Base-by-base conservation (phyloP, 495 filamentous ascomycete species). In the Hyaloscypha hepaticicola region DNA sequence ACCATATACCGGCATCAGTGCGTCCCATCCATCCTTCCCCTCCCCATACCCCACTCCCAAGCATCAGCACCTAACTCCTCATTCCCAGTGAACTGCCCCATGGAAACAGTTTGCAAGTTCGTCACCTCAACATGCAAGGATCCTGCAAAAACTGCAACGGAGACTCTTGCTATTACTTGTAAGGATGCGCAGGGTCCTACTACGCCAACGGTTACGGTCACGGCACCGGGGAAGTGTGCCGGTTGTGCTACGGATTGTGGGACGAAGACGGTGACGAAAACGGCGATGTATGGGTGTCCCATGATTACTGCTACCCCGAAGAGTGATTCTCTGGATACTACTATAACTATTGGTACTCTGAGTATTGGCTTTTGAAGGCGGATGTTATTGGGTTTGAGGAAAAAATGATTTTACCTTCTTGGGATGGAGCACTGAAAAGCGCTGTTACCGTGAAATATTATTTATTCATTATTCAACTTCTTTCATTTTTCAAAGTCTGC, bases 101-200 rank as follows among this genome's bases (percentile, higher is more conserved):
- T 58, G 12, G 12, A 21, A 14, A 22, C 34, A 1, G 58, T 34
- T 11, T 68, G 66, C 26, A 14, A 19, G 19, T 16, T 45, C 38
- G 3, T 1, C 6, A 45, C 38, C 16, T 14, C 11, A 45, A 45
- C 38, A 9, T 45, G 38, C 12, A 51, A 38, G 19, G 60, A 33
- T 28, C 57, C 16, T 64, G 66, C 28, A 34, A 58, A 34, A 9
- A 55, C 31, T 1, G 25, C 27, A 11, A 31, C 26, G 26, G 34
- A n/a, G 11, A 61, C 49, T 5, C 7, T 61, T 1, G 41, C 31
- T n/a, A 55, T 68, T 26, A 2, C 79, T 88, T 22, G 88, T 87
- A n/a, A 83, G 78, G 22, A 88, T 87, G 19, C 77, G 82, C 55
- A 26, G 6, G 65, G 68, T 65, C 58, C 74, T 50, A 34, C 63